A percentile compares a stretch with the other conserved stretches of the same genome.
phyloP scores from a whole-genome alignment of 257 asterid species.

The Petrea volubilis region DNA sequence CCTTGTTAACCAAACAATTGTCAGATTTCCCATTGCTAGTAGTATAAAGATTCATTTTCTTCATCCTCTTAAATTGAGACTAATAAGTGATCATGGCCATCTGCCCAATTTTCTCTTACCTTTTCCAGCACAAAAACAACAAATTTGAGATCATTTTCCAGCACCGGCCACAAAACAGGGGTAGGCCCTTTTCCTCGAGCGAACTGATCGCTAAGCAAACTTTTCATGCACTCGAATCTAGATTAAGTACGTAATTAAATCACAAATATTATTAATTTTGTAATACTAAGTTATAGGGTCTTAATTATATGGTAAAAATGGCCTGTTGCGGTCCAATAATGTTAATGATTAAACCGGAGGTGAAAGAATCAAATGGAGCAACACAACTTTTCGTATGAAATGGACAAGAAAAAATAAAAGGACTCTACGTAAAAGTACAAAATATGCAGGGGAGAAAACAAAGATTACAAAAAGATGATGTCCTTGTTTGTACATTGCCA shows the following conservation, averaged over 20 bases:
- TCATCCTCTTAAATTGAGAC: not conserved
- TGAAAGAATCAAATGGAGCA: not conserved
- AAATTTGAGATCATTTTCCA: no score
- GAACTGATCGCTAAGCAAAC: not conserved
- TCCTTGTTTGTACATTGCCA: not conserved
- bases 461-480: conserved; percentile 21
- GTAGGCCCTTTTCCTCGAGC: conserved; percentile 16
- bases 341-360: no score
- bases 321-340: no score
- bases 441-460: conserved; percentile 30
- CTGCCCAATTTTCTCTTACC: no score
- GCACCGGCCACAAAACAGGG: no score
- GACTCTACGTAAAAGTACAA: conserved; percentile 21
- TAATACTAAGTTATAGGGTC: no score
- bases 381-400: not conserved
- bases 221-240: not conserved
- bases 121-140: no score
- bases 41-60: not conserved
- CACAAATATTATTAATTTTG: not conserved
- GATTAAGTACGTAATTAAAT: not conserved
- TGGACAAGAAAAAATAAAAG: conserved; percentile 17
- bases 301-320: no score
- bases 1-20: conserved; percentile 20
- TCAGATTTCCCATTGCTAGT: not conserved
- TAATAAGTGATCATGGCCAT: not conserved